Percentiles rank a stretch among this genome's conserved stretches.
Evolutionary conservation across 1,284 basidiomycete genomes (phyloP).

Genomic region (Ganoderma meredithae): DNA sequence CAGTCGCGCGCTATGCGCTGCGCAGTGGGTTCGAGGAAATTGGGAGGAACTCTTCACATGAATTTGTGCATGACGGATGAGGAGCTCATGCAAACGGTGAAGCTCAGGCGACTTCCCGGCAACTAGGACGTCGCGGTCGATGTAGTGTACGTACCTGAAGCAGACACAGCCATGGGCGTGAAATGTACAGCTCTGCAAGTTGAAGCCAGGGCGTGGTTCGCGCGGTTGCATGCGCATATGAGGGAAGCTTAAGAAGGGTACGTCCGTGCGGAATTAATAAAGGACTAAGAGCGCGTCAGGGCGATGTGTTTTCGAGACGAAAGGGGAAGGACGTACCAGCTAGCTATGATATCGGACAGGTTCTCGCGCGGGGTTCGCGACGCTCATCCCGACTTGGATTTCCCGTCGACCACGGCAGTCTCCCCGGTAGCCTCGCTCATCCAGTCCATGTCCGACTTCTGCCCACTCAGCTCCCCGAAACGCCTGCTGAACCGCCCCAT

Average conservation of each 20-base stretch:
- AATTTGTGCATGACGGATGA: no score
- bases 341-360: neutral
- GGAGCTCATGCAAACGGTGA: no score
- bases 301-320: neutral
- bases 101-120: no score
- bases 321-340: neutral
- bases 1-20: no score
- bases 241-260: neutral
- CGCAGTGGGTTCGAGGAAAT: no score
- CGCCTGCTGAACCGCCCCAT: constrained; percentile 81
- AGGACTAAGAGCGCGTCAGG: neutral
- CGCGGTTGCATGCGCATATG: neutral
- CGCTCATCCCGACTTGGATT: neutral
- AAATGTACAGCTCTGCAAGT: neutral
- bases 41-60: no score
- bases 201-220: no score
- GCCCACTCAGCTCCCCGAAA: constrained; percentile 69
- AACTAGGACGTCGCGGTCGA: no score
- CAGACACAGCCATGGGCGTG: no score
- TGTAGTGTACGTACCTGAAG: no score
- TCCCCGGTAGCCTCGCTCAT: constrained; percentile 32
- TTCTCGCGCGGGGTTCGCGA: neutral
- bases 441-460: constrained; percentile 51
- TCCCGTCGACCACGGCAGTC: neutral
- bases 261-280: neutral